Conservation (phyloP, 2,329 filamentous ascomycete genomes). For the Tolypocladium inflatum region DNA sequence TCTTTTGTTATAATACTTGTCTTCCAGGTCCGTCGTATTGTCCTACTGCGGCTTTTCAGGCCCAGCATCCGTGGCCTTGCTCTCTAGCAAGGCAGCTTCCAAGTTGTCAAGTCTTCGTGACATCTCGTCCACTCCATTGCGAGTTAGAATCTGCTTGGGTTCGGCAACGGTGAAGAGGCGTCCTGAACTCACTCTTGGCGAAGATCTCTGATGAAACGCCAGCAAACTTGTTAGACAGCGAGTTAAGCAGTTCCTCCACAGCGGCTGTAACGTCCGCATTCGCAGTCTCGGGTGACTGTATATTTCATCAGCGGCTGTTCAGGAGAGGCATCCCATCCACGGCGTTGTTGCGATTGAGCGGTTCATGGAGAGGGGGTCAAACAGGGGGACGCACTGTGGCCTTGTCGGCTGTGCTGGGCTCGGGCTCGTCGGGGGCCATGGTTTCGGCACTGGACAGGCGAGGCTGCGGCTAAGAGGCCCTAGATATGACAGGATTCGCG, state of each 20-base stretch:
- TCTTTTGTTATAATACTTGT: background rate
- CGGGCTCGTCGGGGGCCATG: slow-evolving; percentile 29
- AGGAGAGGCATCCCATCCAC: background rate
- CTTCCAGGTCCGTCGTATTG: background rate
- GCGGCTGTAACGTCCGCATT: slow-evolving; percentile 63
- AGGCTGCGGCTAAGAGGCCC: background rate
- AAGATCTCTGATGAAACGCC: slow-evolving; percentile 80
- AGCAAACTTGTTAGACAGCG: slow-evolving; percentile 77
- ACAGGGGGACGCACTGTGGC: slow-evolving; percentile 20
- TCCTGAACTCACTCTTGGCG: slow-evolving; percentile 62
- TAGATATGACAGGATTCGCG: background rate
- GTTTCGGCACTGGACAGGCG: background rate
- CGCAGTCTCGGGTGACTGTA: slow-evolving; percentile 33
- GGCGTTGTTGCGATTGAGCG: background rate
- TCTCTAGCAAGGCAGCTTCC: slow-evolving; percentile 60
- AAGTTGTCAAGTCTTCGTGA: slow-evolving; percentile 74
- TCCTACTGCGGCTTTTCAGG: slow-evolving; percentile 22
- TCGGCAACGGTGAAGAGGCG: background rate
- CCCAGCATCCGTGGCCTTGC: slow-evolving; percentile 33
- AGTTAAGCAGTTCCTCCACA: slow-evolving; percentile 79
- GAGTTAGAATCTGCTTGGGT: slow-evolving; percentile 5
- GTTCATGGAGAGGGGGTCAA: background rate
- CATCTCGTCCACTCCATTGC: slow-evolving; percentile 82
- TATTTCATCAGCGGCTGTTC: background rate
- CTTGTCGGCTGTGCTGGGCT: slow-evolving; percentile 21